Conservation (phyloP, 2,329 filamentous ascomycete genomes). For the Fusarium graminum region DNA sequence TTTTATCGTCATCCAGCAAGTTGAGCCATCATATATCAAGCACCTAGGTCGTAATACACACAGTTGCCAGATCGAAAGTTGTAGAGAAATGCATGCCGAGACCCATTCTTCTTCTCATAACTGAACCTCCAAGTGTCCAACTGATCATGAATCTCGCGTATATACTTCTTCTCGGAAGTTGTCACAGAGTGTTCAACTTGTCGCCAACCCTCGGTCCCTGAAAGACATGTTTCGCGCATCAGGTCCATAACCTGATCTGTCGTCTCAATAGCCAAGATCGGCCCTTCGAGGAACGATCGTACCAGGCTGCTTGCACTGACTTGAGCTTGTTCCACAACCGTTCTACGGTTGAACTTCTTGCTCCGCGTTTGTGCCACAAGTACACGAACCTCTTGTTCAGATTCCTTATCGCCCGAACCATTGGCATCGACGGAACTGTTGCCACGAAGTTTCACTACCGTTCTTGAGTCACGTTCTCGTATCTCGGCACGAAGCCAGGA, state of each 20-base stretch:
- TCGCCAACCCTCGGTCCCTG: slow-evolving; percentile 87
- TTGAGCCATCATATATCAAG: slow-evolving; percentile 33
- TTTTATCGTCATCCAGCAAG: neutral
- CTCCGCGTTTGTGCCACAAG: slow-evolving; percentile 83
- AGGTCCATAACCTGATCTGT: slow-evolving; percentile 84
- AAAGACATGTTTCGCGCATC: slow-evolving; percentile 79
- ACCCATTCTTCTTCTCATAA: slow-evolving; percentile 67
- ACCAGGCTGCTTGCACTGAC: slow-evolving; percentile 71
- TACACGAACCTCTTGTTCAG: slow-evolving; percentile 84
- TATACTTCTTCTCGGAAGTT: slow-evolving; percentile 82
- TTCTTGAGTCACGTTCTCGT: slow-evolving; percentile 78
- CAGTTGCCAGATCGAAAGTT: slow-evolving; percentile 89
- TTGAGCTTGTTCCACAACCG: slow-evolving; percentile 85
- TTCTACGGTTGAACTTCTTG: slow-evolving; percentile 91
- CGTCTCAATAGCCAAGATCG: slow-evolving; percentile 89
- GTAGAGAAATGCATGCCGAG: slow-evolving; percentile 86
- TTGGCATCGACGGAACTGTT: slow-evolving; percentile 50
- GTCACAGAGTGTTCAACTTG: slow-evolving; percentile 82
- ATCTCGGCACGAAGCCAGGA: slow-evolving; percentile 85
- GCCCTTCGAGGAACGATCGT: slow-evolving; percentile 78
- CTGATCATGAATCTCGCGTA: slow-evolving; percentile 84
- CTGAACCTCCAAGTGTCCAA: slow-evolving; percentile 72
- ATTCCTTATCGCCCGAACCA: slow-evolving; percentile 51
- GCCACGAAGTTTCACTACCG: slow-evolving; percentile 61
- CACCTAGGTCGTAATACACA: slow-evolving; percentile 84